Base-by-base conservation (phyloP, 192 early-diverging fungal genomes). In the Dispira parvispora region DNA sequence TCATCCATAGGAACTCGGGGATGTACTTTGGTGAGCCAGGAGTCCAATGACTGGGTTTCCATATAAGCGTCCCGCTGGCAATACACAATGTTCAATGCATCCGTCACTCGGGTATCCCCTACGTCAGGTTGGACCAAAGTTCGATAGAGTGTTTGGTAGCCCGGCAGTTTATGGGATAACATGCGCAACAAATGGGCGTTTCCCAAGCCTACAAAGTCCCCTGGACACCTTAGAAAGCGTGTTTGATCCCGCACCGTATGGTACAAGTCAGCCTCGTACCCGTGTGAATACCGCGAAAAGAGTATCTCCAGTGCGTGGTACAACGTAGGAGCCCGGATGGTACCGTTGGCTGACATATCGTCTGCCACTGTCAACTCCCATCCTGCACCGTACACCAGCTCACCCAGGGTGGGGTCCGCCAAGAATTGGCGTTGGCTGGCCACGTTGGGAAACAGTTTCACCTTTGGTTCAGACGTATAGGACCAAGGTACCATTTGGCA, bases 211-310 rank as follows among this genome's bases (percentile, higher is more conserved):
- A 38, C 32, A 38, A 38, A 38, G 6, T 38, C 32, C 32, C 32
- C 32, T 6, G 32, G 32, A 38, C 32, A 38, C 6, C 32, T 38
- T 38, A 38, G 53, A 55, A 23, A 21, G 28, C 13, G 53, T 2
- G 28, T 28, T 23, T 50, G 49, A 8, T 23, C n/a, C 49, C 1
- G 49, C 49, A 50, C 49, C 49, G 49, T 50, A 50, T 50, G 23
- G 23, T 18, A 23, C 49, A 20, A 18, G 53, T 55, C 25, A 55
- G 53, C 53, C 25, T 14, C 13, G 1, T 14, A 3, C 53, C 53
- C 53, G 25, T 55, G 53, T 14, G 25, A 21, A 25, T 55, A 55
- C 53, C 53, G 53, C 16, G 53, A 55, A 28, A 55, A 25, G 25
- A 55, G 23, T 21, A 28, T 9, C 21, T 13, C 18, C 18, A 55